Evolutionary conservation across 768 basidiomycete species (phyloP).

Genomic region (Grammothele lineata): DNA sequence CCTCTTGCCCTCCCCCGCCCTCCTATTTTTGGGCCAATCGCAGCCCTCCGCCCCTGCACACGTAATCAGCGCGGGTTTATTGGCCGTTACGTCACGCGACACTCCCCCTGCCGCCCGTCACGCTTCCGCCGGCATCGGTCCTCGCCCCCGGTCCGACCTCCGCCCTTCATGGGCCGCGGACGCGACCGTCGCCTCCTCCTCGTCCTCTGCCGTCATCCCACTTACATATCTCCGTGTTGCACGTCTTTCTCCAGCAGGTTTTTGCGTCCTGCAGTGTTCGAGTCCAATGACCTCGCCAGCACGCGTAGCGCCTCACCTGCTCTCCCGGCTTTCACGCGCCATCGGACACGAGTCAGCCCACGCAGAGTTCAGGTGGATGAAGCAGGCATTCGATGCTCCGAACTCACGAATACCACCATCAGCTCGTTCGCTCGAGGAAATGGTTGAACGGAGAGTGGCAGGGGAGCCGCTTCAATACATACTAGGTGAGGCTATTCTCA

Average conservation of each 20-base stretch:
- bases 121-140: constrained; percentile 8
- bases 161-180: too few relatives aligned
- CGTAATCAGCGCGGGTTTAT: constrained; percentile 6
- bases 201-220: background rate
- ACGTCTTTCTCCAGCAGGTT: too few relatives aligned
- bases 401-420: background rate
- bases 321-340: constrained; percentile 26
- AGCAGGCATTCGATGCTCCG: constrained; percentile 23
- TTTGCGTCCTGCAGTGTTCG: too few relatives aligned
- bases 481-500: constrained; percentile 51
- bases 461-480: constrained; percentile 92
- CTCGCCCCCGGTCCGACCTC: too few relatives aligned
- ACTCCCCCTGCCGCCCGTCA: background rate
- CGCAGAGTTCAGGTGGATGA: constrained; percentile 51
- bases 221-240: too few relatives aligned
- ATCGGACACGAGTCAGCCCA: constrained; percentile 34
- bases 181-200: background rate
- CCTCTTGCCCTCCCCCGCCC: background rate
- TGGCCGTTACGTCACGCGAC: constrained; percentile 13
- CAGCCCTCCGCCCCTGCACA: background rate
- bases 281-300: background rate
- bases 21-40: constrained; percentile 1
- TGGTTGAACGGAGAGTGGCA: constrained; percentile 54
- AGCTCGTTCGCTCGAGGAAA: constrained; percentile 27
- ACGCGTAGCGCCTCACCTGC: constrained; percentile 10